Base-by-base conservation (phyloP, 2,329 filamentous ascomycete species). In the Sporothrix phasma region DNA sequence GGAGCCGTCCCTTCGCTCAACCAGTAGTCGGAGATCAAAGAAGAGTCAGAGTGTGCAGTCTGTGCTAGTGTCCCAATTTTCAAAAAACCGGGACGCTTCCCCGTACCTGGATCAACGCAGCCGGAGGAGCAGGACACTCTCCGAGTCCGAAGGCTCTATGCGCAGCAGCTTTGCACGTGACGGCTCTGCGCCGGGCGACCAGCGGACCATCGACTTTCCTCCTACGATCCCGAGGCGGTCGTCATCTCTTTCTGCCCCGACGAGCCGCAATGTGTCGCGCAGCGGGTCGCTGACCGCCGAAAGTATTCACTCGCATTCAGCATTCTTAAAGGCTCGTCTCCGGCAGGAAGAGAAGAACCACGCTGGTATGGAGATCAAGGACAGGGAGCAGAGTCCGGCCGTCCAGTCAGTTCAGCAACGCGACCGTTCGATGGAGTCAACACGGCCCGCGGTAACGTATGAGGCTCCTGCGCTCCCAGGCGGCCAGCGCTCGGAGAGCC, bases 181-280 rank as follows among this genome's bases (percentile, higher is more conserved):
- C 66, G 75, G 76, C 13, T 78, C 76, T 34, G 70, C 72, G 24
- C 71, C 71, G 1, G 74, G 74, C 2, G 80, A 83, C 63, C 78
- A 81, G 68, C 77, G 81, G 29, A 86, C 84, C 0, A 82, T 85
- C 63, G 84, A 87, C 71, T 85, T 79, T 64, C 81, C 84, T 10
- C 85, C 84, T 10, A 74, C 76, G 7, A 79, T 87, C 37, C 84
- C 84, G 0, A 71, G 75, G 39, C 79, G 84, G 49, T 80, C 80
- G 46, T 86, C 85, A 1, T 87, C 84, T 15, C 75, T 87, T 7
- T 87, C 85, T 3, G 84, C 84, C 1, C 82, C 84, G 1, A 85
- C 83, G 1, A 87, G 84, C 70, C 78, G 82, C 46, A 84, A 84
- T 68, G 76, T 72, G 2, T 69, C 68, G 1, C 65, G 82, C 34